Evolutionary conservation across 305 asterid genomes (phyloP), one percentile per base, ranked within the genome.

Genomic region (Nicotiana rustica): DNA sequence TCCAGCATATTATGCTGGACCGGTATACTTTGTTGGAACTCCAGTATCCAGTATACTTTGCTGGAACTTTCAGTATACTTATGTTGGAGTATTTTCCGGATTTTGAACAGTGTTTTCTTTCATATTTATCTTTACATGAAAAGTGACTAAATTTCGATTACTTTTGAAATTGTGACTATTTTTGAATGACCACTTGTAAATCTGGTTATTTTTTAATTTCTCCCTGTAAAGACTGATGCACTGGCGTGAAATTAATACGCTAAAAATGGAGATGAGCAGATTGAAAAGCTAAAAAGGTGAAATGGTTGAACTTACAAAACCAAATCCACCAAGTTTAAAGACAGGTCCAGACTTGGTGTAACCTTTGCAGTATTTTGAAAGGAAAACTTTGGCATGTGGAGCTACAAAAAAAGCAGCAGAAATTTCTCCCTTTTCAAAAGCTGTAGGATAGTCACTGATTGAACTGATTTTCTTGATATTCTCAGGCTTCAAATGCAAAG

Each of bases 301-400:
- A 57, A 66, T 14, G 0, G 1, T 38, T 35, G 55, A 68, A 83
- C 95, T 90, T 89, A 93, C 97, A 81, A 90, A 93, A 67, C 95
- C 95, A 84, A 92, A 90, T 55, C 98, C 95, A 25, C 98, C 95
- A 5, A 91, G 91, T 79, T 86, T 89, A 90, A 62, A 83, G 67
- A 81, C 85, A 61, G 85, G 85, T 4, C 91, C 95, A 2, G 92
- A 86, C 13, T 31, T 83, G 31, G 80, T 82, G 83, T 88, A 92
- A 57, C 91, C 93, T 65, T 84, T 55, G 90, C 95, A 91, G 49
- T 92, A 81, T 85, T 88, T 78, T 2, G 91, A 88, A 1, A 93
- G 92, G 87, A 93, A 93, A 10, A 92, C 87, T 66, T 85, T 90
- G 65, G 97, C 95, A 64, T 93, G 94, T 1, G 96, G 95, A 52